Base-by-base conservation (phyloP, 176 grass and related monocot species). In the Calamus simplicifolius region DNA sequence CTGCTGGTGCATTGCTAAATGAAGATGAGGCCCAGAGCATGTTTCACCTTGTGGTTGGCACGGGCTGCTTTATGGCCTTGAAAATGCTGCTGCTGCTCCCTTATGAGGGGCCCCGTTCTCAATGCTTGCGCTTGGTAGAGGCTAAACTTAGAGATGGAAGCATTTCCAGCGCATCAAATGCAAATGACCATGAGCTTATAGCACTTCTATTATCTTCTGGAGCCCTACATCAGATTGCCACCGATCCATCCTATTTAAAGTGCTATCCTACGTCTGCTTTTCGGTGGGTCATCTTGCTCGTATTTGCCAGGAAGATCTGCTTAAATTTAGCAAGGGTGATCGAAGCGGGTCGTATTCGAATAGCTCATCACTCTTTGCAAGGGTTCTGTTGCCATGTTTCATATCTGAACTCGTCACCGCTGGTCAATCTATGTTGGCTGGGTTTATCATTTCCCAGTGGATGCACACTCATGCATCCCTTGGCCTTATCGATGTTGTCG, bases 381-480 rank as follows among this genome's bases (percentile, higher is more conserved):
- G 53, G 60, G 58, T 91, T 55, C 48, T 97, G 21, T 73, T 97
- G 50, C 87, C 93, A 4, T 88, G 63, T 75, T 85, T 97, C 54
- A 64, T 97, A 73, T 91, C 84, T 50, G 78, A 97, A 38, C 50
- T 91, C 27, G 81, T 91, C 55, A 56, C 76, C 23, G 79, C 57
- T 19, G 87, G 81, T 5, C 81, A 97, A 58, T 62, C 76, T 75
- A 63, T 97, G 28, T 63, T 97, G 53, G 87, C 87, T 8, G 84
- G 84, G 52, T 82, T 91, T 63, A 17, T 91, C 59, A 63, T 97
- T 58, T 88, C 81, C 0, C 85, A 58, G 81, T 97, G 93, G 84
- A 97, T 91, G 86, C 93, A 97, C 67, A 88, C 84, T 0, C 80
- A 84, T 51, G 57, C 75, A 21, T 85, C 75, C 28, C 75, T 97